These are phyloP conservation scores for Discostella stelligeroides DNA, from an alignment of 108 stramenopile genomes.

Conservation along the genomic window DNA sequence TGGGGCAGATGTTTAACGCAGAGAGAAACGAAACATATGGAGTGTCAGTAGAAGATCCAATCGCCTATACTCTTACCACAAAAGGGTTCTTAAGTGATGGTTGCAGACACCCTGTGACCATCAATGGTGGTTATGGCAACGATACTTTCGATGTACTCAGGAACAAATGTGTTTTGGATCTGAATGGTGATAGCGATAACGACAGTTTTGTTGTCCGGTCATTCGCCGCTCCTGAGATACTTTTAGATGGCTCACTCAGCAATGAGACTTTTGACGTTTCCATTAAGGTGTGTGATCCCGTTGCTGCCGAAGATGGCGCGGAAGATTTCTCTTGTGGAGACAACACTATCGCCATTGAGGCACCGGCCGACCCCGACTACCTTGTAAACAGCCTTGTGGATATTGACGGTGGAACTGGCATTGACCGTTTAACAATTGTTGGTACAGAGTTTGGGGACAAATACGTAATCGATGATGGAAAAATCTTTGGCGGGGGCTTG, in stretches of 20 bases:
- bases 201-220: conserved; percentile 49
- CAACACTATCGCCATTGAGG: conserved; percentile 2
- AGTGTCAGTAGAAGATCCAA: conserved; percentile 28
- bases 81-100: conserved; percentile 47
- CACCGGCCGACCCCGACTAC: conserved; percentile 25
- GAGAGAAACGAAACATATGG: conserved; percentile 17
- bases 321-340: background rate
- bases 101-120: conserved; percentile 28
- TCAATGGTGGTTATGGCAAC: conserved; percentile 43
- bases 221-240: conserved; percentile 24
- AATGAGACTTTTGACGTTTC: conserved; percentile 14
- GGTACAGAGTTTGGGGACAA: conserved; percentile 43
- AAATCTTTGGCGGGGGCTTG: conserved; percentile 42
- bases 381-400: conserved; percentile 45
- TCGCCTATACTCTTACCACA: conserved; percentile 41
- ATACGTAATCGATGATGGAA: conserved; percentile 47
- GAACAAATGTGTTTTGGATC: conserved; percentile 37
- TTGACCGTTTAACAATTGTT: conserved; percentile 28
- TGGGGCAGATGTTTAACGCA: conserved; percentile 42
- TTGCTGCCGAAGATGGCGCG: background rate
- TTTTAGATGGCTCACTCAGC: conserved; percentile 4
- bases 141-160: conserved; percentile 45
- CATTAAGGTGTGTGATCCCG: background rate
- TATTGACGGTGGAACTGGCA: conserved; percentile 46
- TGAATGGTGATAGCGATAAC: conserved; percentile 51